Evolutionary conservation across 805 yeast species (phyloP).

Genomic region (Starmerella vaccinii): DNA sequence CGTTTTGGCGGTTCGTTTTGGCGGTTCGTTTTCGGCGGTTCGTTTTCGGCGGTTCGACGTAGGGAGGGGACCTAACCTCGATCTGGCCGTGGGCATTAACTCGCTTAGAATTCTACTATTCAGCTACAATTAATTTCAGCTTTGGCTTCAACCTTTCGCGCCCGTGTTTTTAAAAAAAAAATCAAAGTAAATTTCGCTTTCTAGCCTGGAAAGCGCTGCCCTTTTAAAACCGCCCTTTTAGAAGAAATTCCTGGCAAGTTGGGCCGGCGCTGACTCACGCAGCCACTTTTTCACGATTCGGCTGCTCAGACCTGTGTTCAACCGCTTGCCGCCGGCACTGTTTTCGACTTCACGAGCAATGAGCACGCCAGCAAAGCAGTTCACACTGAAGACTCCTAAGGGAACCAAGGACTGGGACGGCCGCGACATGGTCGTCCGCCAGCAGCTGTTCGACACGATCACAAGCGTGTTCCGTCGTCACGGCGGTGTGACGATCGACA

Average conservation of each 20-base stretch:
- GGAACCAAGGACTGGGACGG: constrained; percentile 99
- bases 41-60: not conserved
- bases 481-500: constrained; percentile 96
- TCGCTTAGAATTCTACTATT: too few species aligned
- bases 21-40: not conserved
- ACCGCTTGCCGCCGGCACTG: not conserved
- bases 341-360: not conserved
- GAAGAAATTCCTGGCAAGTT: too few species aligned
- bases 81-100: not conserved
- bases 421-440: constrained; percentile 91
- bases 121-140: too few species aligned
- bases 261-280: constrained; percentile 2
- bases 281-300: constrained; percentile 4
- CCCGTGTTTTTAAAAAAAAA: too few species aligned
- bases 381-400: constrained; percentile 85
- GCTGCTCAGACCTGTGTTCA: not conserved
- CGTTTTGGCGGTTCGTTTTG: too few species aligned
- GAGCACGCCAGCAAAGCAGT: constrained; percentile 28
- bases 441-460: constrained; percentile 67
- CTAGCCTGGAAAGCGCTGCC: too few species aligned
- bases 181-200: too few species aligned
- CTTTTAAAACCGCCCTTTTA: too few species aligned
- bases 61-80: not conserved
- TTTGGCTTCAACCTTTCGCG: too few species aligned
- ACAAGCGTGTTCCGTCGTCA: constrained; percentile 77